Conservation (phyloP, 192 early-diverging fungal species). For the Oehlia diaphana region DNA sequence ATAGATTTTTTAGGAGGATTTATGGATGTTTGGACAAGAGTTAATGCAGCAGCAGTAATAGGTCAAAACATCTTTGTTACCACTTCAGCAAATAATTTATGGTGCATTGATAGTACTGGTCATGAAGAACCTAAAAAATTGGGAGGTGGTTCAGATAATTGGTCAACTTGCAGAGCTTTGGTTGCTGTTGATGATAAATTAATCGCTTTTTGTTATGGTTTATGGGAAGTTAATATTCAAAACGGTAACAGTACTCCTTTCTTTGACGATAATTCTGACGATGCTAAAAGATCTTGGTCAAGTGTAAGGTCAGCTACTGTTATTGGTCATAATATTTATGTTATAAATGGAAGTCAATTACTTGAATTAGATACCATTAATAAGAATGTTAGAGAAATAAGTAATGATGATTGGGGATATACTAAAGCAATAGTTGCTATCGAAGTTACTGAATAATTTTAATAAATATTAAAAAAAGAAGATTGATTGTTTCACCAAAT, state of each 20-base stretch:
- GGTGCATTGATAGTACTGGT: conserved; percentile 19
- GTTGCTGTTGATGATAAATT: conserved; percentile 3
- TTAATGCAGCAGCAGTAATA: conserved; percentile 17
- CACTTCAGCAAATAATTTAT: conserved; percentile 31
- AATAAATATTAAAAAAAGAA: neutral
- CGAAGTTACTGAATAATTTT: neutral
- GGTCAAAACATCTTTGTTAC: conserved; percentile 23
- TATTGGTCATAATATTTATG: conserved; percentile 23
- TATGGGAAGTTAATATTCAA: conserved; percentile 19
- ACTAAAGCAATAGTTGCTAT: conserved; percentile 20
- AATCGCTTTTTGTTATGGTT: conserved; percentile 27
- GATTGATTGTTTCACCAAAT: too few species aligned
- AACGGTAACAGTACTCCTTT: conserved; percentile 13
- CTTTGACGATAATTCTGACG: conserved; percentile 21
- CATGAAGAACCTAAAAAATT: conserved; percentile 19
- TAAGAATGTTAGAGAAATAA: conserved; percentile 19
- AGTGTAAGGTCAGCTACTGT: conserved; percentile 6
- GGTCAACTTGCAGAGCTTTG: conserved; percentile 24
- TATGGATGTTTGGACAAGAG: conserved; percentile 27
- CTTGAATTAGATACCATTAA: conserved; percentile 20
- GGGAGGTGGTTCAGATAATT: conserved; percentile 29
- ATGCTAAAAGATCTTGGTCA: conserved; percentile 19
- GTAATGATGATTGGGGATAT: conserved; percentile 15
- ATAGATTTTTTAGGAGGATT: conserved; percentile 25
- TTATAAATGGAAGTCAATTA: conserved; percentile 4